These are phyloP conservation scores for Aureobasidium namibiae DNA, from an alignment of 2,329 filamentous ascomycete species.

Conservation along the genomic window DNA sequence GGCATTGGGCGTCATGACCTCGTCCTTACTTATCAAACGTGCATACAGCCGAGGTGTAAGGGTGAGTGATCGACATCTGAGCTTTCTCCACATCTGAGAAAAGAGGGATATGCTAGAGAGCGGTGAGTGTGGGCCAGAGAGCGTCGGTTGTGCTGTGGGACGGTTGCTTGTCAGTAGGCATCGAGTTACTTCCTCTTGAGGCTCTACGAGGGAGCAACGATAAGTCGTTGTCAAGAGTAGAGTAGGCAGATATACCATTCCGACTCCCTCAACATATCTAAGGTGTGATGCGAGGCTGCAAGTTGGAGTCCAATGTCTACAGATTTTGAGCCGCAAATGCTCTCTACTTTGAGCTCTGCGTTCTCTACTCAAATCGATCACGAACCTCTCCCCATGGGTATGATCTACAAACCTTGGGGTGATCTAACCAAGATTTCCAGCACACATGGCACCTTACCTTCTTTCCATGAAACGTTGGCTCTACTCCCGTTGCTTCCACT, in stretches of 20 bases:
- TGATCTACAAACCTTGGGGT: background rate
- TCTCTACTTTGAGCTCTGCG: background rate
- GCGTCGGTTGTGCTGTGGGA: background rate
- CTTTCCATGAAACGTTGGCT: background rate
- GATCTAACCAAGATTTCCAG: background rate
- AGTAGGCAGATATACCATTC: too few species aligned
- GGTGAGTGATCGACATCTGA: background rate
- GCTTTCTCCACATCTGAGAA: background rate
- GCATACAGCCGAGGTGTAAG: conserved; percentile 6
- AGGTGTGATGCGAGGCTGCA: background rate
- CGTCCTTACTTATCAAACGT: background rate
- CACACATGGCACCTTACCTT: background rate
- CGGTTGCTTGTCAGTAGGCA: too few species aligned
- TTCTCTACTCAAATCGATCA: background rate
- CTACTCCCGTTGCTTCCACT: background rate
- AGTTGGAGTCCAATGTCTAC: background rate
- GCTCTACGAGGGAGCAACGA: too few species aligned
- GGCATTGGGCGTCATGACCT: background rate
- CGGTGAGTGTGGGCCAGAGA: background rate
- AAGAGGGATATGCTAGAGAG: background rate
- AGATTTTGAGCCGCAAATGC: background rate
- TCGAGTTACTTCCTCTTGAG: too few species aligned
- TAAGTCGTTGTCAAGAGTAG: too few species aligned
- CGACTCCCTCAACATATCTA: too few species aligned
- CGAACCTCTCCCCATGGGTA: conserved; percentile 2